Evolutionary conservation across 768 basidiomycete genomes (phyloP), one percentile per base, ranked within the genome.

Genomic region (Mycena belliarum): DNA sequence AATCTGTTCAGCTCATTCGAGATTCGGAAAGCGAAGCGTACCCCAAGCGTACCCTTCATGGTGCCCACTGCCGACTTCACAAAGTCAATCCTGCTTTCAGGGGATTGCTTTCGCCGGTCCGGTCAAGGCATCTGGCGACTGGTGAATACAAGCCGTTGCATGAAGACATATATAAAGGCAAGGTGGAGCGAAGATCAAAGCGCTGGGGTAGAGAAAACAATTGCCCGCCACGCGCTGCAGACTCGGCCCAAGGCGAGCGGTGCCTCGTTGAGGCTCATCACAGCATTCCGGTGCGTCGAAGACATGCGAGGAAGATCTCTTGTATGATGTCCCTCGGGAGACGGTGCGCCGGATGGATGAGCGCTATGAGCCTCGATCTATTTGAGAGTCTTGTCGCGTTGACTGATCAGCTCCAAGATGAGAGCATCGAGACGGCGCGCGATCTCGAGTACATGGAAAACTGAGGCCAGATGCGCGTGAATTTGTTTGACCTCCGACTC

Each of bases 291-390:
- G 23, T 28, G 5, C 3, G 44, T 43, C 15, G 56, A 35, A 57
- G 40, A n/a, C 56, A 57, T 12, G 42, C 48, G 14, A 51, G 20
- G 25, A 57, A 57, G 26, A 57, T 57, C 20, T 51, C 49, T 5
- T 20, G 56, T 3, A 57, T 18, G 16, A 57, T 45, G 23, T 57
- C 56, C 5, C 16, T 21, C 0, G 55, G 56, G 8, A 57, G 3
- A 45, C n/a, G 37, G 45, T 40, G n/a, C n/a, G n/a, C n/a, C n/a
- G n/a, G n/a, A n/a, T n/a, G n/a, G n/a, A n/a, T n/a, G n/a, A n/a
- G n/a, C n/a, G n/a, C n/a, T n/a, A 49, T 71, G 70, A 37, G 48
- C 59, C 29, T 63, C 23, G 6, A 73, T 43, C 28, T 53, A 26
- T 15, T 11, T 6, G 26, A 20, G 6, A 12, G 25, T 25, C 7